phyloP scores from a whole-genome alignment of 2,329 filamentous ascomycete species.

The Didymella arachidicola region DNA sequence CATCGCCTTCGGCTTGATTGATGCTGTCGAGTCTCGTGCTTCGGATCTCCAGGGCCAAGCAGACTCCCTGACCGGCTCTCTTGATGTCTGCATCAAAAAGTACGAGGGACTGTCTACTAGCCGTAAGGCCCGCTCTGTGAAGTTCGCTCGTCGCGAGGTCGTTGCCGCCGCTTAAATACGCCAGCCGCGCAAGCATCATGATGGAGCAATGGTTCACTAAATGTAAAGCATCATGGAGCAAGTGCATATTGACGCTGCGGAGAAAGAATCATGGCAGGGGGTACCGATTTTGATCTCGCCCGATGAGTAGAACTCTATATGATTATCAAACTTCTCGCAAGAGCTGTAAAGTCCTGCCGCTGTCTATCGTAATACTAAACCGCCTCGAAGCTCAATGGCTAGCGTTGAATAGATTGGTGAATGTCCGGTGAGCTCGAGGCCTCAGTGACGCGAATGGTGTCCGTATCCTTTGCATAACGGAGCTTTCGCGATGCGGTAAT shows the following conservation, averaged over 20 bases:
- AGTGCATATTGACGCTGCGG: not conserved
- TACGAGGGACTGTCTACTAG: not conserved
- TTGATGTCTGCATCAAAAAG: not conserved
- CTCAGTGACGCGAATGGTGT: not conserved
- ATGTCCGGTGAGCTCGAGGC: not conserved
- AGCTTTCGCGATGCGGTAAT: not conserved
- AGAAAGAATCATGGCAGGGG: not conserved
- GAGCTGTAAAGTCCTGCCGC: not conserved
- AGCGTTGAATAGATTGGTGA: not conserved
- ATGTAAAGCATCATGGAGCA: not conserved
- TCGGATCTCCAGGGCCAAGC: constrained; percentile 10
- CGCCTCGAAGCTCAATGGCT: not conserved
- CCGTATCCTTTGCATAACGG: not conserved
- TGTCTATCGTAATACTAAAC: not conserved
- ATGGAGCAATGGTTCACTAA: not conserved
- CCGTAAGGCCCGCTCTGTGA: constrained; percentile 2
- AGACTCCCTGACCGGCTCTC: not conserved
- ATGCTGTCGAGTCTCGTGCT: constrained; percentile 13
- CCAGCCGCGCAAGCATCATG: not conserved
- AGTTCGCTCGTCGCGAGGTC: not conserved
- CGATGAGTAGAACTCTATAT: not conserved
- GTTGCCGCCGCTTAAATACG: constrained; percentile 1
- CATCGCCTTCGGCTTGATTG: constrained; percentile 14
- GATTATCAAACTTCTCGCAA: not conserved
- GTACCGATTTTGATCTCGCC: not conserved